Percentiles rank a stretch among this genome's conserved stretches.
phyloP scores from a whole-genome alignment of 2,329 filamentous ascomycete genomes.

The Rutstroemia sp. region DNA sequence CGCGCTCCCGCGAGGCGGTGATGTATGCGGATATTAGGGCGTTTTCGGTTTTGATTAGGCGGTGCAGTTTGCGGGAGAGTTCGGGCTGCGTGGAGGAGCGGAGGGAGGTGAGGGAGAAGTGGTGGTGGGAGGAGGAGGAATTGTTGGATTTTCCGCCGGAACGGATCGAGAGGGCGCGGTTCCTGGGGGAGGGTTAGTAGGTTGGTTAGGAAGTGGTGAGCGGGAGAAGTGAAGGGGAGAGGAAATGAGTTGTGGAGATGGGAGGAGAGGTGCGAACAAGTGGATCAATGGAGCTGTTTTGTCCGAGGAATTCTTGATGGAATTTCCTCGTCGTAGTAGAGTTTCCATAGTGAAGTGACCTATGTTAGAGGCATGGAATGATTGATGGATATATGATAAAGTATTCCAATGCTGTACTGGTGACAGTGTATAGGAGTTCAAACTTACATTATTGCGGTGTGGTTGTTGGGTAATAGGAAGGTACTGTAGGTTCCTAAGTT shows the following conservation, averaged over 20 bases:
- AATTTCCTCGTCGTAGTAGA: constrained; percentile 3
- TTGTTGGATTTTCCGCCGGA: constrained; percentile 34
- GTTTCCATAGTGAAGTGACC: neutral
- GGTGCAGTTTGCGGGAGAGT: constrained; percentile 80
- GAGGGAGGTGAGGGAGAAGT: constrained; percentile 80
- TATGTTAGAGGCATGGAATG: neutral
- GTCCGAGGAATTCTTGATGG: neutral
- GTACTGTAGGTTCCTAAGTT: too few species aligned
- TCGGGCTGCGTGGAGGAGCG: constrained; percentile 81
- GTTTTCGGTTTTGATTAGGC: constrained; percentile 93
- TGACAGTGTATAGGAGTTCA: neutral
- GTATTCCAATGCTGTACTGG: too few species aligned
- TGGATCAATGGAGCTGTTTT: constrained; percentile 4
- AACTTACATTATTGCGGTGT: constrained; percentile 4
- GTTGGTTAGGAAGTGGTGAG: neutral
- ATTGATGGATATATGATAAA: neutral
- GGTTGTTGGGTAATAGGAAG: too few species aligned
- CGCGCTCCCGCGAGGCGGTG: constrained; percentile 73
- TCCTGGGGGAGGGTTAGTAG: constrained; percentile 42
- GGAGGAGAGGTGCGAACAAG: neutral
- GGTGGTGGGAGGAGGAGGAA: constrained; percentile 44
- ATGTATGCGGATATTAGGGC: constrained; percentile 80
- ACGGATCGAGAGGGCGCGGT: constrained; percentile 67
- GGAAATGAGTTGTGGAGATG: neutral
- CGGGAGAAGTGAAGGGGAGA: neutral